Evolutionary conservation across 2,329 filamentous ascomycete species (phyloP).

Genomic region (Chalaropsis ovoidea): DNA sequence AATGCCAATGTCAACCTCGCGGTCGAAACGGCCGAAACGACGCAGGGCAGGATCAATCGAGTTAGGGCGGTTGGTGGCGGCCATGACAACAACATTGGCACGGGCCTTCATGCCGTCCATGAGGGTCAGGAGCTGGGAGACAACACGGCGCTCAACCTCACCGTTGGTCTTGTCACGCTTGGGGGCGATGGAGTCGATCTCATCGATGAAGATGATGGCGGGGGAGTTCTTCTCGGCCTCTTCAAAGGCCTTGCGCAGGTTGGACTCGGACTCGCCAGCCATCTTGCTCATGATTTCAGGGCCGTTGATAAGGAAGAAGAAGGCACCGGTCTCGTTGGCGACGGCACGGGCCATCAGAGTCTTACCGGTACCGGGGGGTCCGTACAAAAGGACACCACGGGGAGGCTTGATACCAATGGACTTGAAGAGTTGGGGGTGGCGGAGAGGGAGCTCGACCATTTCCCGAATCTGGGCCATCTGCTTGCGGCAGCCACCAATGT

Average conservation of each 20-base stretch:
- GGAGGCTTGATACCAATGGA: slow-evolving; percentile 99
- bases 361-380: slow-evolving; percentile 97
- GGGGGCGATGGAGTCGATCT: slow-evolving; percentile 97
- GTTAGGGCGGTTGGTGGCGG: slow-evolving; percentile 96
- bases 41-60: slow-evolving; percentile 95
- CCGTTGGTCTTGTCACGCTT: slow-evolving; percentile 99
- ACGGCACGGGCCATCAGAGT: slow-evolving; percentile 98
- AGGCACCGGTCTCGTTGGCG: slow-evolving; percentile 95
- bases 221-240: slow-evolving; percentile 99
- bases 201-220: slow-evolving; percentile 98
- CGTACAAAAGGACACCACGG: slow-evolving; percentile 91
- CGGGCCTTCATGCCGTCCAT: slow-evolving; percentile 99
- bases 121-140: slow-evolving; percentile 90
- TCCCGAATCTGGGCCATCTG: slow-evolving; percentile 99
- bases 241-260: slow-evolving; percentile 97
- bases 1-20: slow-evolving; percentile 96
- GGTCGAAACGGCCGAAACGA: slow-evolving; percentile 97
- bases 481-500: slow-evolving; percentile 98
- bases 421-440: slow-evolving; percentile 98
- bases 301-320: slow-evolving; percentile 99
- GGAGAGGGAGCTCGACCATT: slow-evolving; percentile 90
- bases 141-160: slow-evolving; percentile 95
- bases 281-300: slow-evolving; percentile 99
- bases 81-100: slow-evolving; percentile 98
- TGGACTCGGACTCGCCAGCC: slow-evolving; percentile 98